Base-by-base conservation (phyloP, 805 yeast species). In the Cyberlindnera saturnus region DNA sequence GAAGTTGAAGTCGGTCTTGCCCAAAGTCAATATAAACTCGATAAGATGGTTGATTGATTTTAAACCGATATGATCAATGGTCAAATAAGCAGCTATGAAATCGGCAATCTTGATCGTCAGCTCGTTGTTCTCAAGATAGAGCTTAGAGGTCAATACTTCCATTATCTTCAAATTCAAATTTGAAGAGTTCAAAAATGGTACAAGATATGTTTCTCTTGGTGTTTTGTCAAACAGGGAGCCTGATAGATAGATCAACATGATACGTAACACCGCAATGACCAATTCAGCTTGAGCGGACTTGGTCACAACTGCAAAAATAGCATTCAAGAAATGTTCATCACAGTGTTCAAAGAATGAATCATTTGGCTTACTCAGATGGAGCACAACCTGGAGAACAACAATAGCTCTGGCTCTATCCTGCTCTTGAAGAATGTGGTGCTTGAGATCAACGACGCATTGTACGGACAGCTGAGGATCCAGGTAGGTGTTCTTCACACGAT, bases 341-440 rank as follows among this genome's bases (percentile, higher is more conserved):
- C 74, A 63, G 11, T 67, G 51, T 9, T 52, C 43, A 18, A 59
- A 45, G 45, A 68, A 63, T 6, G 59, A 64, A 26, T 67, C 61
- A 16, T 64, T 60, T 17, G 58, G 57, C 5, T 77, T 74, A 6
- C 73, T 69, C 18, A 65, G 61, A 35, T 76, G 81, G 36, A 78
- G 59, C 23, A 75, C 62, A 48, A 71, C 75, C 29, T 81, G 75
- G 28, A 81, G 59, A 4, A 78, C 77, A 2, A 74, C 73, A 9
- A 79, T 71, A 3, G 77, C 67, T 6, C 40, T 32, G 15, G 74
- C 73, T 7, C 77, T 70, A 4, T 75, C 65, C 33, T 45, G 41
- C 11, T 45, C 48, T 11, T 40, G 42, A 42, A 45, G 50, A 44
- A 45, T 45, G 50, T 46, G 46, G 39, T 71, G 70, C 45, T 66